Evolutionary conservation across 768 basidiomycete genomes (phyloP), one percentile per base, ranked within the genome.

Genomic region (Mycena albidolilacea): DNA sequence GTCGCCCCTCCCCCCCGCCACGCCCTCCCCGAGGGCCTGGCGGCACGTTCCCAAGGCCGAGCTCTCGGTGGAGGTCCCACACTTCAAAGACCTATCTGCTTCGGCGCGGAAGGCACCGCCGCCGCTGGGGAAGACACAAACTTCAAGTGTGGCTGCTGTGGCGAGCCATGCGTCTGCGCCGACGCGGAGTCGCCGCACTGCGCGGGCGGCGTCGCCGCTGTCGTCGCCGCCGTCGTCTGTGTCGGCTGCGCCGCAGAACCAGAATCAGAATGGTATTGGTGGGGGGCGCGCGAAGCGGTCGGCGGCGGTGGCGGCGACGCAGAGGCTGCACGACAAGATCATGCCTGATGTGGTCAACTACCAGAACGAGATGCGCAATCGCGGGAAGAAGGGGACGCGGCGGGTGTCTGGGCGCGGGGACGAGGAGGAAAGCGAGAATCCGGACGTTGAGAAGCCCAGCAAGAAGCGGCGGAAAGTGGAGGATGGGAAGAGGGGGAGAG

Each of bases 341-440:
- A 95, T 96, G 91, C 95, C 95, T 0, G 95, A 96, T 75, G 85
- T 95, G 3, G 75, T 91, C 50, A 88, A 85, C 69, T 96, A 87
- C 77, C 89, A 95, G 79, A 88, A 88, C 76, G 91, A 96, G 82
- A 85, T 89, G 84, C 88, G 88, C 75, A 81, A 78, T 64, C 82
- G 82, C 77, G 79, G 79, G 55, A 72, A 78, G 69, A 80, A 81
- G 41, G 30, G 30, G 30, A 78, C 79, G 60, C 69, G 79, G 78
- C 81, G 81, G 75, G 60, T 79, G 80, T 81, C 82, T 78, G 77
- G 82, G 79, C 76, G 79, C 72, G 80, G 57, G 74, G 70, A 64
- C 70, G 78, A 69, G 61, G 65, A 48, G 38, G 41, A 58, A 61
- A 61, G 10, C 74, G 79, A 76, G 65, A 75, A 69, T 69, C 81